A percentile compares a stretch with the other conserved stretches of the same genome.
phyloP scores from a whole-genome alignment of 1,284 basidiomycete species.

The Fomitopsis schrenkii region DNA sequence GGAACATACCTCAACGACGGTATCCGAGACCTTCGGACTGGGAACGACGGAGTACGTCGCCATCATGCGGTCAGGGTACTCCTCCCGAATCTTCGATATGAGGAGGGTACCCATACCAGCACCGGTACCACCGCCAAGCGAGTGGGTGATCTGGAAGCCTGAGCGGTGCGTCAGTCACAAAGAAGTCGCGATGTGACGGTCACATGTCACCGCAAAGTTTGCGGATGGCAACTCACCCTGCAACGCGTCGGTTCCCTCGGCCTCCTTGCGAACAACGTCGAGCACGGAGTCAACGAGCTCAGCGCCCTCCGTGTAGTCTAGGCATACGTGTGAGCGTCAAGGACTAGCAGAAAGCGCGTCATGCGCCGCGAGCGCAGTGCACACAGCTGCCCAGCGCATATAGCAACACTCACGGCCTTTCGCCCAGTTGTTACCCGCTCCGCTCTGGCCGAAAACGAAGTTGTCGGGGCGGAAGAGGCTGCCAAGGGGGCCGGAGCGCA shows the following conservation, averaged over 20 bases:
- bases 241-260: constrained; percentile 88
- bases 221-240: constrained; percentile 58
- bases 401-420: constrained; percentile 76
- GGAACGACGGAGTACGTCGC: constrained; percentile 96
- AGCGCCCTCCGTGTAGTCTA: constrained; percentile 92
- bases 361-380: not conserved
- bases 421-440: constrained; percentile 96
- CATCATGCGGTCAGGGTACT: constrained; percentile 96
- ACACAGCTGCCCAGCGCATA: not conserved
- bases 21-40: constrained; percentile 95
- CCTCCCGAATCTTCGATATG: constrained; percentile 90
- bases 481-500: constrained; percentile 82
- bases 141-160: constrained; percentile 97
- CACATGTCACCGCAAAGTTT: constrained; percentile 9
- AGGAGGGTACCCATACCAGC: constrained; percentile 91
- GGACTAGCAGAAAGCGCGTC: not conserved
- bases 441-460: constrained; percentile 86
- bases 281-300: constrained; percentile 94
- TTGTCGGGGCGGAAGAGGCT: constrained; percentile 94
- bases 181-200: constrained; percentile 13
- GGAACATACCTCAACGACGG: constrained; percentile 82
- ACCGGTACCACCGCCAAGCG: constrained; percentile 95
- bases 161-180: constrained; percentile 11
- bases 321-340: constrained; percentile 4
- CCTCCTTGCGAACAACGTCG: constrained; percentile 86